Evolutionary conservation across 108 stramenopile genomes (phyloP).

Genomic region (Skeletonema marinoi): DNA sequence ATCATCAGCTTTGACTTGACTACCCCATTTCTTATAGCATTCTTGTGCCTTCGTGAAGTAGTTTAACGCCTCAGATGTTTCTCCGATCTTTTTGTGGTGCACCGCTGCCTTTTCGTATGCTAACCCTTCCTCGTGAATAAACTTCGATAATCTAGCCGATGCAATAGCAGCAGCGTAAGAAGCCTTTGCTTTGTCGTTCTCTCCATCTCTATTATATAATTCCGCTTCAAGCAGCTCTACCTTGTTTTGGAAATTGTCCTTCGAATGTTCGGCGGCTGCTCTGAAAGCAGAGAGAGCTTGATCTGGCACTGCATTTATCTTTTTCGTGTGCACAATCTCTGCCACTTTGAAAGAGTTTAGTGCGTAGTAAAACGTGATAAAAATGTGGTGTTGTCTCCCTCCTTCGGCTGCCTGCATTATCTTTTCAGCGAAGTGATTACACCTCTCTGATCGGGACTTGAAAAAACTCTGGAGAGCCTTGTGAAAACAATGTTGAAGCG

Average conservation of each 20-base stretch:
- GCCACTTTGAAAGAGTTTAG: conserved; percentile 6
- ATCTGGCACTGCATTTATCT: not conserved
- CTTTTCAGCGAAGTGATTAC: conserved; percentile 10
- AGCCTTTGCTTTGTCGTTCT: not conserved
- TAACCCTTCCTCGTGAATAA: not conserved
- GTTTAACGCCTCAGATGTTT: not conserved
- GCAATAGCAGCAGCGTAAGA: conserved; percentile 5
- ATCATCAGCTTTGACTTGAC: not conserved
- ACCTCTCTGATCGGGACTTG: conserved; percentile 8
- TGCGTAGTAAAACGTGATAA: not conserved
- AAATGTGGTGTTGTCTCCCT: not conserved
- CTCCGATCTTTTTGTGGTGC: conserved; percentile 3
- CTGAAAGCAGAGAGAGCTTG: not conserved
- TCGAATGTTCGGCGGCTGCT: not conserved
- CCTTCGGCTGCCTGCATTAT: not conserved
- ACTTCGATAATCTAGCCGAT: not conserved
- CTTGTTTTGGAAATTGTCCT: conserved; percentile 30
- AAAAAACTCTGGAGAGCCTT: conserved; percentile 11
- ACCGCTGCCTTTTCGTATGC: not conserved
- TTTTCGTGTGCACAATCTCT: not conserved
- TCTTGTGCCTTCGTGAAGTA: not conserved
- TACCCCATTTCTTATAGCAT: conserved; percentile 3
- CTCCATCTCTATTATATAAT: not conserved
- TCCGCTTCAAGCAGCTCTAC: conserved; percentile 5
- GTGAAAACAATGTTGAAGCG: not conserved